Conservation (phyloP, 2,329 filamentous ascomycete genomes). For the Phialophora tarda region DNA sequence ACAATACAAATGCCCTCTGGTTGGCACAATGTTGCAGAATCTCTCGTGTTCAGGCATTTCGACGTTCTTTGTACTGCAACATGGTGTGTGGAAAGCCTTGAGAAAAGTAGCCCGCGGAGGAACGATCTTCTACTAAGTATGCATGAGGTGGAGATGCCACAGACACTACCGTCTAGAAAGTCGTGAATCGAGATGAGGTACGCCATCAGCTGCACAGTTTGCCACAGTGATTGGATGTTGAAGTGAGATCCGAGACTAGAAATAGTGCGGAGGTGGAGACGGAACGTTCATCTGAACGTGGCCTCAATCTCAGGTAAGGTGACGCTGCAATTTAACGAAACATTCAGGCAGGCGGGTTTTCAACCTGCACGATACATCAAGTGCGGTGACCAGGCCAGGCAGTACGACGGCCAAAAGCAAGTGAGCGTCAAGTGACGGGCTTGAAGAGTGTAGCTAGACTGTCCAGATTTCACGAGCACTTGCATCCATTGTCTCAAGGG, state of each 20-base stretch:
- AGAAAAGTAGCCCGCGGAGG: background rate
- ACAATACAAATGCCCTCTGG: background rate
- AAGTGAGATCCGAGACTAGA: slow-evolving; percentile 3
- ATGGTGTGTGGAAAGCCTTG: background rate
- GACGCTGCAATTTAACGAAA: slow-evolving; percentile 4
- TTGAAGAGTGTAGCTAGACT: background rate
- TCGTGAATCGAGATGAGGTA: slow-evolving; percentile 5
- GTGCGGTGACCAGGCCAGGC: background rate
- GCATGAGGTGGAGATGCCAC: background rate
- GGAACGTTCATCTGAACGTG: background rate
- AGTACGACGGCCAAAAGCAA: background rate
- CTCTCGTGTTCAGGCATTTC: background rate
- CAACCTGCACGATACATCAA: background rate
- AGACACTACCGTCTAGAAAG: background rate
- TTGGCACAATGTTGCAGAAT: background rate
- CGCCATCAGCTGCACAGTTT: background rate
- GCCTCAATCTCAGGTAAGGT: background rate
- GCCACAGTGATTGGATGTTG: slow-evolving; percentile 1
- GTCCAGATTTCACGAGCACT: background rate
- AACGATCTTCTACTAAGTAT: background rate
- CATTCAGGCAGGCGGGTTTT: background rate
- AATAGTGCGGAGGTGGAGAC: slow-evolving; percentile 13
- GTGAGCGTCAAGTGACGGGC: background rate
- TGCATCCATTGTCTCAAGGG: background rate
- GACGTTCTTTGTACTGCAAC: background rate